These are phyloP conservation scores for Lagenidium giganteum DNA, from an alignment of 352 stramenopile genomes.

Conservation along the genomic window DNA sequence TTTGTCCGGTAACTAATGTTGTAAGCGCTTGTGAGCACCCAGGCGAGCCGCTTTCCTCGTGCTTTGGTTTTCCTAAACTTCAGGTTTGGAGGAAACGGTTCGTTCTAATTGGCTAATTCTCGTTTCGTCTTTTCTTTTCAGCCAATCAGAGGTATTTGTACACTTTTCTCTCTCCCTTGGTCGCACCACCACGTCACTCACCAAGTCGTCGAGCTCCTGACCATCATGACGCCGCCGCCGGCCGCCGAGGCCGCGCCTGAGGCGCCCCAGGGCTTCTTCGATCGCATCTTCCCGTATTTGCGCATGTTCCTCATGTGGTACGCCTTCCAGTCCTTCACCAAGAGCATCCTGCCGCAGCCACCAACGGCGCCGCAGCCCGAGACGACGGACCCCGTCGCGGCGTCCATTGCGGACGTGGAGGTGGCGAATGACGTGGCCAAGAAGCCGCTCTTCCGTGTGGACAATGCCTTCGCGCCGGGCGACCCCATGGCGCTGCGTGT, in stretches of 20 bases:
- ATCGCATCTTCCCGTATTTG: slow-evolving; percentile 58
- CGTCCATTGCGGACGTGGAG: neutral
- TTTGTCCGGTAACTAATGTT: too few relatives aligned
- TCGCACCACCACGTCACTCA: neutral
- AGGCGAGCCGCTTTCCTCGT: neutral
- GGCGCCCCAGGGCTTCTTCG: slow-evolving; percentile 35
- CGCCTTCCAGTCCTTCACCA: slow-evolving; percentile 55
- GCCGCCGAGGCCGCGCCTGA: slow-evolving; percentile 8
- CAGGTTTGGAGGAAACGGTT: neutral
- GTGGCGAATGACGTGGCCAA: neutral
- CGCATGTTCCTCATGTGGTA: slow-evolving; percentile 84
- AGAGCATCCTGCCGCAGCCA: slow-evolving; percentile 19
- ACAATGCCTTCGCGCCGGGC: slow-evolving; percentile 53
- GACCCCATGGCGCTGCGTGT: slow-evolving; percentile 55
- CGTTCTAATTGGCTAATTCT: neutral
- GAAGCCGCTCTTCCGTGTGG: neutral
- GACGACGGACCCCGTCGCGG: neutral
- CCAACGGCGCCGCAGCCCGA: neutral
- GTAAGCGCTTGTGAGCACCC: neutral
- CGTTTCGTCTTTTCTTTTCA: neutral
- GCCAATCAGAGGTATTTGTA: slow-evolving; percentile 6
- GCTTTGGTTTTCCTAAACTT: too few relatives aligned
- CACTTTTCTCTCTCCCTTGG: neutral
- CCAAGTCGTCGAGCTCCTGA: neutral
- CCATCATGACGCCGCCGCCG: neutral